Base-by-base conservation (phyloP, 2,329 filamentous ascomycete genomes). In the Hypomyces rosellus region DNA sequence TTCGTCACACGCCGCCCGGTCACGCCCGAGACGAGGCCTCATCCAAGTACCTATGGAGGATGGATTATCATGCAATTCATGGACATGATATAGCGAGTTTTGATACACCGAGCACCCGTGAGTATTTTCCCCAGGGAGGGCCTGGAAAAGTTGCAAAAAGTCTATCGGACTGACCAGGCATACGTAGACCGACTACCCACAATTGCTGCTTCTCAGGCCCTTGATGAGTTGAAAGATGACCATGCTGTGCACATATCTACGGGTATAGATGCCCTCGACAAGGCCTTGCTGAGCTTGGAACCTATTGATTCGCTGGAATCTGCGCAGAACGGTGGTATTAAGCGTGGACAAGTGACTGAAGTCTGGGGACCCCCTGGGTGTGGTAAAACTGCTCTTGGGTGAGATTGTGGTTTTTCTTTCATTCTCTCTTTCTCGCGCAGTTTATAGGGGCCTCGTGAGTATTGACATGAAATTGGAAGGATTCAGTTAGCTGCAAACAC, bases 311-410 rank as follows among this genome's bases (percentile, higher is more conserved):
- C 53, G 8, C 49, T 54, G 33, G 53, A 51, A 46, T 53, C 55
- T 12, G 3, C 42, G 30, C 49, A 46, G 9, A 56, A 54, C 48
- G 76, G 78, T 15, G 90, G 89, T 4, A 74, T 95, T 44, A 78
- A 78, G 53, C 81, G 84, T 50, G 89, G 90, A 13, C 87, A 89
- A 65, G 76, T 96, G 39, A 88, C 87, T 3, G 92, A 97, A 67
- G 72, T 96, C 45, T 95, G 88, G 79, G 92, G 92, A 0, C 89
- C 91, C 11, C 86, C 89, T 8, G 91, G 90, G 2, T 81, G 81
- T 22, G 92, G 91, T 30, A 96, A 95, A 74, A 95, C 89, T 4
- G 77, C 85, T 12, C 73, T 96, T 59, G 87, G 85, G 87, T 92
- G 41, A 40, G 46, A 33, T 25, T 9, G 3, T 13, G 11, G 48